These are phyloP conservation scores for Hygrophila difformis DNA, from an alignment of 257 asterid genomes.

Conservation along the genomic window DNA sequence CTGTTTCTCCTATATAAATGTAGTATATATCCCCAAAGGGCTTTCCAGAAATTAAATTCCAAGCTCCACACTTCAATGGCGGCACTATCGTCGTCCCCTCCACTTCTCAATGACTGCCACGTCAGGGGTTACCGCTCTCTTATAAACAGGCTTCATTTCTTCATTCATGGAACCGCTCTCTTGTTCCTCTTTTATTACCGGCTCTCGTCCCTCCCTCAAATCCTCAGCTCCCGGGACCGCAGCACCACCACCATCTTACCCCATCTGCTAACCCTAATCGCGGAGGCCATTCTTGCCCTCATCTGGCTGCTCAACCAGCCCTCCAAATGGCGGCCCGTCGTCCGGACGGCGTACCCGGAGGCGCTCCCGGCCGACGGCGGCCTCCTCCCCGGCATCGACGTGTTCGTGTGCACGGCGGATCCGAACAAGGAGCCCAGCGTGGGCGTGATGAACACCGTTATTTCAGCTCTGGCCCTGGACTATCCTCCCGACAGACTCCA, in stretches of 20 bases:
- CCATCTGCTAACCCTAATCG: conserved; percentile 6
- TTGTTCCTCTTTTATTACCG: conserved; percentile 9
- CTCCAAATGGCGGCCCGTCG: conserved; percentile 30
- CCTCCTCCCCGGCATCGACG: conserved; percentile 42
- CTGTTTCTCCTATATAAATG: too few species aligned
- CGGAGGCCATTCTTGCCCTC: conserved; percentile 22
- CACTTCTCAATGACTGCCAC: conserved; percentile 2
- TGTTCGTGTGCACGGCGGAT: conserved; percentile 58
- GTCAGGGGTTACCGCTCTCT: background rate
- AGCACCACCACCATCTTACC: background rate
- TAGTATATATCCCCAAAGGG: too few species aligned
- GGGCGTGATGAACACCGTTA: conserved; percentile 64
- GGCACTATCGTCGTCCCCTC: too few species aligned
- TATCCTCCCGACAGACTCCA: conserved; percentile 50
- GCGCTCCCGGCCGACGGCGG: conserved; percentile 27
- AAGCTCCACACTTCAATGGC: too few species aligned
- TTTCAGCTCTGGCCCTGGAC: conserved; percentile 67
- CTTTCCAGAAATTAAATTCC: too few species aligned
- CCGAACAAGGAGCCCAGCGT: conserved; percentile 46
- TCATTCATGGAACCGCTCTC: conserved; percentile 14
- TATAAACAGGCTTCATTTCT: conserved; percentile 9
- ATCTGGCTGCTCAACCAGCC: conserved; percentile 34
- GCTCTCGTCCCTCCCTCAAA: conserved; percentile 2
- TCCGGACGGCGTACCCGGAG: conserved; percentile 23
- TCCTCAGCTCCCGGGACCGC: too few species aligned